Evolutionary conservation across 73 alveolate genomes (phyloP), one percentile per base, ranked within the genome.

Genomic region (Paramecium tetraurelia): DNA sequence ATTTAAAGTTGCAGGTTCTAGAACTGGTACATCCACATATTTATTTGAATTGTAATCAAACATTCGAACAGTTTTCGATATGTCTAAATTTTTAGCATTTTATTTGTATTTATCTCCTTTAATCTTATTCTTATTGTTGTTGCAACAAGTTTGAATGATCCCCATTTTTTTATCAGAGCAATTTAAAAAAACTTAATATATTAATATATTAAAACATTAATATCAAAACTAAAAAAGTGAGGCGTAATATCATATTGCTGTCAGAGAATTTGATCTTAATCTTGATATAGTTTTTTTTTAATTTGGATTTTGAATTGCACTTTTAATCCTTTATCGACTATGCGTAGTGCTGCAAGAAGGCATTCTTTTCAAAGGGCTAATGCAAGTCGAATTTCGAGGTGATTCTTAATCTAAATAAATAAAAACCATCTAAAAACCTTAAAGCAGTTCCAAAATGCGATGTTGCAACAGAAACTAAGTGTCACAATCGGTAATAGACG

Each of bases 321-420:
- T 40, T 40, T 36, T 72, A 18, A 72, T 40, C 59, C 86, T 72
- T 27, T 63, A 20, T 41, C 84, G 18, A 20, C 84, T 63, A 33
- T 63, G 46, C 2, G 46, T 33, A 7, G 84, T 63, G 9, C 84
- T 63, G 14, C 50, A 31, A 33, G 84, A 63, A 1, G 46, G 41
- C 84, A 63, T 72, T 72, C 63, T 31, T 33, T 36, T 72, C 24
- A 72, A 33, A 21, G 86, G 86, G 27, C 86, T 72, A 8, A 36
- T 40, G 16, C 59, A 36, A 29, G 57, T 21, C 36, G 59, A 72
- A 72, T 72, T 40, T 72, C 86, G 57, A 72, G 86, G 86, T 35
- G 86, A 72, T 31, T 40, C 86, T 72, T 72, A 43, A 72, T 72
- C 86, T 72, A 29, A 72, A 53, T 53, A n/a, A 9, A 18, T 36